Evolutionary conservation across 805 yeast species (phyloP), one percentile per base, ranked within the genome.

Genomic region (Saturnispora silvae): DNA sequence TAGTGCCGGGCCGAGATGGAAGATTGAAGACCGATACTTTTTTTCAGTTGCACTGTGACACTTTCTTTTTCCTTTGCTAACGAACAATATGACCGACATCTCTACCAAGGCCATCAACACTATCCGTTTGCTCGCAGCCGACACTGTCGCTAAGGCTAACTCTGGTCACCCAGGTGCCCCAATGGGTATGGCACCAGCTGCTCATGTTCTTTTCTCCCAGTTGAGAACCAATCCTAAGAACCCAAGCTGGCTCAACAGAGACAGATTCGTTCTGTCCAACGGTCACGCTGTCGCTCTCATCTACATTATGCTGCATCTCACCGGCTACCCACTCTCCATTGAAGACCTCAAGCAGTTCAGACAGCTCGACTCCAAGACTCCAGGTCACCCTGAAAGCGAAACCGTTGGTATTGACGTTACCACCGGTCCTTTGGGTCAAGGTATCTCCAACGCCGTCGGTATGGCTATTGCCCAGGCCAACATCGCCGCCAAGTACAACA

Each of bases 111-210:
- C 95, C 41, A 68, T 89, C 63, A 70, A 73, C 70, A 84, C 97
- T 51, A 82, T 89, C 67, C 85, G 96, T 68, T 65, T 79, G 43
- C 72, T 89, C 52, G 77, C 97, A 25, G 83, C 82, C 38, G 98
- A 89, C 61, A 77, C 82, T 47, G 94, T 84, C 45, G 70, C 79
- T 42, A 72, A 76, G 64, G 89, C 96, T 53, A 81, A 89, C 65
- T 81, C 95, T 43, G 98, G 98, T 49, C 98, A 89, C 68, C 98
- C 98, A 39, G 98, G 98, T 68, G 97, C 98, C 37, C 97, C 97
- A 54, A 77, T 89, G 75, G 97, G 97, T 46, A 68, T 89, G 64
- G 96, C 98, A 14, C 95, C 96, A 32, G 79, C 87, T 43, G 95
- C 96, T 45, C 96, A 89, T 63, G 79, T 77, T 40, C 61, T 89